A percentile compares a stretch with the other conserved stretches of the same genome.
These are phyloP conservation scores for Sporodiniella umbellata DNA, from an alignment of 371 early-diverging fungal genomes.

Conservation along the genomic window DNA sequence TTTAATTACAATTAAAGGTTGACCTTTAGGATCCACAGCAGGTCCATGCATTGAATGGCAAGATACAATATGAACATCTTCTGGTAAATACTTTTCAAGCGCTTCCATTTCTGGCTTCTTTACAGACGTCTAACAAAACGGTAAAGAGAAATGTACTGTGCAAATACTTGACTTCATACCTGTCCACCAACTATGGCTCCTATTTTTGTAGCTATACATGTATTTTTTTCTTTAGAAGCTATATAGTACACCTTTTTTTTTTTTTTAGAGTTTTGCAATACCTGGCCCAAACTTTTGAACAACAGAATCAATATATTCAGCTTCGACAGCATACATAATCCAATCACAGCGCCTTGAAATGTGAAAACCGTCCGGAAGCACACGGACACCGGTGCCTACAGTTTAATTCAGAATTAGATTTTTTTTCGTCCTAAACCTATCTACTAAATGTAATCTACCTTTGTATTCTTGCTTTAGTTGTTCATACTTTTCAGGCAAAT, in stretches of 20 bases:
- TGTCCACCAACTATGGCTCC: conserved; percentile 85
- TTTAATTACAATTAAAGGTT: conserved; percentile 84
- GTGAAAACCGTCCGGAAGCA: conserved; percentile 78
- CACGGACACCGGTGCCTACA: conserved; percentile 57
- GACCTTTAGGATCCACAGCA: conserved; percentile 76
- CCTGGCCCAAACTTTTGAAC: conserved; percentile 84
- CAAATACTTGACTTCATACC: no score
- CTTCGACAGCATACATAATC: conserved; percentile 94
- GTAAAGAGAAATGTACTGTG: no score
- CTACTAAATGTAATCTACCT: conserved; percentile 27
- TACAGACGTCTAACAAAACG: conserved; percentile 74
- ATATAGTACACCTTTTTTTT: background rate
- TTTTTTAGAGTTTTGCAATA: no score
- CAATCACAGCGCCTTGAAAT: conserved; percentile 84
- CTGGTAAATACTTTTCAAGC: conserved; percentile 80
- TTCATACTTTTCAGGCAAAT: conserved; percentile 73
- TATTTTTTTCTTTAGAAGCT: background rate
- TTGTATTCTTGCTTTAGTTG: conserved; percentile 57
- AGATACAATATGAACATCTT: conserved; percentile 89
- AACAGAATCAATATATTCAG: conserved; percentile 79
- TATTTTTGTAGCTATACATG: conserved; percentile 79
- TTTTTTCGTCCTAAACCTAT: background rate
- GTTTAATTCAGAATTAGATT: background rate
- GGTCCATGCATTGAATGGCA: conserved; percentile 97
- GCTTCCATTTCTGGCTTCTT: conserved; percentile 92